Evolutionary conservation across 208 protist genomes (phyloP).

Genomic region (Wallacemonas rigidus): DNA sequence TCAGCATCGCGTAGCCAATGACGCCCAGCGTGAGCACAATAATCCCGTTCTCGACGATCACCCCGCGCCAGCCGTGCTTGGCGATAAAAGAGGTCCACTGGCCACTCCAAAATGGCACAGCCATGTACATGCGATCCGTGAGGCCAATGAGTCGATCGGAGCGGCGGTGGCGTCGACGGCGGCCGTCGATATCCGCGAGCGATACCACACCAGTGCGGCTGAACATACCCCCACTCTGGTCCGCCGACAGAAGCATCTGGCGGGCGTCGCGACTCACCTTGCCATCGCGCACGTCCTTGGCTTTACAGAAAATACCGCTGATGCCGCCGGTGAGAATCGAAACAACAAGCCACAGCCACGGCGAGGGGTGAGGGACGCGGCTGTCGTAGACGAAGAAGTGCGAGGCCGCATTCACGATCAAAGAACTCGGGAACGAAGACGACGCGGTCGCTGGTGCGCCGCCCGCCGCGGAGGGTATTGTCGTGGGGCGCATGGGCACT

Average conservation of each 20-base stretch:
- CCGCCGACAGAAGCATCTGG: conserved; percentile 27
- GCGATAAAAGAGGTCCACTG: conserved; percentile 88
- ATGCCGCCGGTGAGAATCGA: conserved; percentile 71
- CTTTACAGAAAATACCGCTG: conserved; percentile 80
- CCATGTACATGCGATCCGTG: conserved; percentile 75
- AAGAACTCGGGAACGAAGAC: neutral
- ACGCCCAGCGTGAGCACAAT: conserved; percentile 75
- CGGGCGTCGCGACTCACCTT: conserved; percentile 41
- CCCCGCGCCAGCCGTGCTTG: conserved; percentile 73
- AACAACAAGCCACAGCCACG: conserved; percentile 74
- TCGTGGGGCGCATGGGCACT: neutral
- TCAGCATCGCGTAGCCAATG: conserved; percentile 81
- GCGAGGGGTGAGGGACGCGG: conserved; percentile 15
- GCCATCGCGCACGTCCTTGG: conserved; percentile 80
- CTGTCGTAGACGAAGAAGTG: conserved; percentile 20
- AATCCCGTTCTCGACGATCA: conserved; percentile 76
- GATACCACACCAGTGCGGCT: conserved; percentile 6
- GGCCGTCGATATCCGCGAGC: neutral
- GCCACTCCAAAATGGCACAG: conserved; percentile 82
- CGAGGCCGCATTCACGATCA: conserved; percentile 4
- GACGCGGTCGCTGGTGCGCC: conserved; percentile 6
- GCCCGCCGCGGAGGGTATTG: too few relatives aligned
- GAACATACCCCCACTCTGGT: conserved; percentile 10
- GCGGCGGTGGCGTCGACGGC: neutral
- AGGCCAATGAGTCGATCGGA: conserved; percentile 46